Conservation (phyloP, 257 asterid genomes). For the Gentiana straminea region DNA sequence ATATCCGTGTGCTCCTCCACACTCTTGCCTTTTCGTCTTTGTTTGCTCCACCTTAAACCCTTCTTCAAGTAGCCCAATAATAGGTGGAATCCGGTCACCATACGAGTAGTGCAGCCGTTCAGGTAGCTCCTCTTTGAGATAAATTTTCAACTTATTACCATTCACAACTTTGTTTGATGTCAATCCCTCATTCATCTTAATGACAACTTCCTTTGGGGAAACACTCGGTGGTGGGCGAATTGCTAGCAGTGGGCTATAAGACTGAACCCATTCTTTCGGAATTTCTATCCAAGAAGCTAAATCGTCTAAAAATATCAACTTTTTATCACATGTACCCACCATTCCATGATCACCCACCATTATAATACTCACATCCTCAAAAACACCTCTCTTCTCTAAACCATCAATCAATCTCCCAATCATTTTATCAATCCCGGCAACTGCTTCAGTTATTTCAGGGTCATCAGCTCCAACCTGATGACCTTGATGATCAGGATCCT, state of each 20-base stretch:
- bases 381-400: constrained; percentile 45
- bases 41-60: constrained; percentile 53
- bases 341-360: constrained; percentile 74
- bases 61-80: constrained; percentile 50
- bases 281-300: constrained; percentile 40
- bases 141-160: constrained; percentile 51
- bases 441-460: constrained; percentile 45
- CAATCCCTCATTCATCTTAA: constrained; percentile 59
- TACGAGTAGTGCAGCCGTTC: constrained; percentile 46
- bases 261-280: constrained; percentile 51
- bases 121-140: constrained; percentile 65
- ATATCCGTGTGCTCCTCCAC: constrained; percentile 82
- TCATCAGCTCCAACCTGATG: constrained; percentile 68
- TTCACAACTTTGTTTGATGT: constrained; percentile 39
- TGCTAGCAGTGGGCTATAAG: constrained; percentile 47
- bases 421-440: constrained; percentile 31
- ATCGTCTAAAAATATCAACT: constrained; percentile 50
- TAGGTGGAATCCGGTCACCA: constrained; percentile 50
- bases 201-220: constrained; percentile 33
- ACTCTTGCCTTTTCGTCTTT: constrained; percentile 35
- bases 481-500: constrained; percentile 77
- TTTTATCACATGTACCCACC: constrained; percentile 70
- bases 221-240: constrained; percentile 35
- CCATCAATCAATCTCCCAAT: constrained; percentile 54
- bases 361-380: constrained; percentile 49